These are phyloP conservation scores for Tuber brumale DNA, from an alignment of 495 filamentous ascomycete genomes.

Conservation along the genomic window DNA sequence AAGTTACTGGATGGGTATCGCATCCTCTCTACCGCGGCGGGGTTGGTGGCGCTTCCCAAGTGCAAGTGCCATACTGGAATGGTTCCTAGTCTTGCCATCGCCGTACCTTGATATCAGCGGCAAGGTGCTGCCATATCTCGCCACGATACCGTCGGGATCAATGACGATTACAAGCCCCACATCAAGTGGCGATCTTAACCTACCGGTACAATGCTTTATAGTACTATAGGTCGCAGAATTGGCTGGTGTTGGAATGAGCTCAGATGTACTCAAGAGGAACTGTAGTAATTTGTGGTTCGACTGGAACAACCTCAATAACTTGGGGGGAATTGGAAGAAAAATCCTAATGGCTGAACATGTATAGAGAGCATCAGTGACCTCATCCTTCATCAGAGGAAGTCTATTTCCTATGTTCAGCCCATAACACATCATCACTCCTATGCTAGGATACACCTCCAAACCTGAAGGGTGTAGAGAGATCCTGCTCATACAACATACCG, in stretches of 20 bases:
- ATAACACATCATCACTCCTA: too few species aligned
- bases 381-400: too few species aligned
- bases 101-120: not conserved
- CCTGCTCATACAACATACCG: too few species aligned
- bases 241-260: not conserved
- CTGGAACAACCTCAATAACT: too few species aligned
- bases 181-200: not conserved
- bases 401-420: too few species aligned
- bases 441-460: too few species aligned
- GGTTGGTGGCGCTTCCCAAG: not conserved
- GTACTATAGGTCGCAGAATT: not conserved
- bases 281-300: too few species aligned
- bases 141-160: not conserved
- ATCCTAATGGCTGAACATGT: too few species aligned
- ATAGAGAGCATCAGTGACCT: too few species aligned
- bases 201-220: not conserved
- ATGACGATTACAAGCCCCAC: not conserved
- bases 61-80: not conserved
- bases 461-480: too few species aligned
- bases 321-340: too few species aligned
- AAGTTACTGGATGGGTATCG: not conserved
- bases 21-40: not conserved
- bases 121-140: not conserved
- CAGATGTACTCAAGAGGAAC: too few species aligned
- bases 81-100: not conserved